phyloP scores from a whole-genome alignment of 306 rosid genomes.

The Malus fusca region DNA sequence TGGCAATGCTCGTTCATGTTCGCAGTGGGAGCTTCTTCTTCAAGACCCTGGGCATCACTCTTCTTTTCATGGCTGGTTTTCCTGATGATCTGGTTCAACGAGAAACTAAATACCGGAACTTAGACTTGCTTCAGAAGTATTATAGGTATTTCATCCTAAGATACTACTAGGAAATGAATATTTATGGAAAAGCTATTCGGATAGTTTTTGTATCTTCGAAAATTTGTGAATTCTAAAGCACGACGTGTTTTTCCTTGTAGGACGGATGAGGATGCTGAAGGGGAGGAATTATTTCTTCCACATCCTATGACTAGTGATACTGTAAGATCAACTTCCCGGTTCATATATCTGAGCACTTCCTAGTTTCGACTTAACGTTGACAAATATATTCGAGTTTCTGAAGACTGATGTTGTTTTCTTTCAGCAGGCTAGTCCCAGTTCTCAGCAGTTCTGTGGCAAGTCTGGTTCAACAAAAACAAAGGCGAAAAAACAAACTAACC shows the following conservation, averaged over 20 bases:
- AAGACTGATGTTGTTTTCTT: neutral
- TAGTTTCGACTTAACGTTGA: neutral
- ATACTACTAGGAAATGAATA: neutral
- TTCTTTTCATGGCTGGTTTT: constrained; percentile 90
- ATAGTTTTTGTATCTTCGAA: neutral
- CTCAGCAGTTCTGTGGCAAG: constrained; percentile 28
- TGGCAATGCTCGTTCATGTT: constrained; percentile 51
- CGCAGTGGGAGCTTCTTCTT: constrained; percentile 92
- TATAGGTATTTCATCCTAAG: constrained; percentile 45
- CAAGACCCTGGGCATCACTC: constrained; percentile 84
- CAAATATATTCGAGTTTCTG: neutral
- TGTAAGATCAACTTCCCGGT: constrained; percentile 36
- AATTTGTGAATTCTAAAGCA: neutral
- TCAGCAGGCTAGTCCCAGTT: constrained; percentile 38
- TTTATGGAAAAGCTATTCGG: neutral
- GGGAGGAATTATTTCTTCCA: constrained; percentile 57
- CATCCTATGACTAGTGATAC: constrained; percentile 18
- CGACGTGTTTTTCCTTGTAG: constrained; percentile 23
- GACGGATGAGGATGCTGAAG: constrained; percentile 67
- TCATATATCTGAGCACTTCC: constrained; percentile 3
- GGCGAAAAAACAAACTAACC: constrained; percentile 39
- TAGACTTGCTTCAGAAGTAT: constrained; percentile 83
- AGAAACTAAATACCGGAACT: constrained; percentile 76
- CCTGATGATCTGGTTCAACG: constrained; percentile 66
- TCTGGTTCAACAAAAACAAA: constrained; percentile 32